Evolutionary conservation across 805 yeast species (phyloP).

Genomic region (Sugiyamaella marilandica): DNA sequence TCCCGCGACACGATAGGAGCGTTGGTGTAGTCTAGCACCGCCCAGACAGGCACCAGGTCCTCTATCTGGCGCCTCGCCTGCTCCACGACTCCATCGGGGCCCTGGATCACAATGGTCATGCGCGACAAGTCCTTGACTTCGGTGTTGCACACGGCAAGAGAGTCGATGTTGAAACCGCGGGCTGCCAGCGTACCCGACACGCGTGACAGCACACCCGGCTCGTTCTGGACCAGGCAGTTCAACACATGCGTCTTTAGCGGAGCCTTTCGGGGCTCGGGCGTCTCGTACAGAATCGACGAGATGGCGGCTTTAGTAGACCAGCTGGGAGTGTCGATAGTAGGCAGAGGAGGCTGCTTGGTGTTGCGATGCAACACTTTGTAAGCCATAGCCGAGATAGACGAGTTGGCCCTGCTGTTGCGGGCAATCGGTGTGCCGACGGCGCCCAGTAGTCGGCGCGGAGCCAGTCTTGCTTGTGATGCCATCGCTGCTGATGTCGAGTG

Average conservation of each 20-base stretch:
- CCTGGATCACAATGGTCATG: constrained; percentile 92
- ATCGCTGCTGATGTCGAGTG: background rate
- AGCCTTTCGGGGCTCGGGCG: constrained; percentile 55
- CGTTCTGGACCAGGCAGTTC: constrained; percentile 96
- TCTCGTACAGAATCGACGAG: constrained; percentile 89
- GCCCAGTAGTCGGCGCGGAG: background rate
- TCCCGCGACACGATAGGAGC: constrained; percentile 90
- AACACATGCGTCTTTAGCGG: constrained; percentile 82
- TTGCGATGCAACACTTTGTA: constrained; percentile 88
- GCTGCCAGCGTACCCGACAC: constrained; percentile 96
- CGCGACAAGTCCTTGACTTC: constrained; percentile 92
- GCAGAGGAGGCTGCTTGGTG: constrained; percentile 82
- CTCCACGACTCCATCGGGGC: constrained; percentile 93
- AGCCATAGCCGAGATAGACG: constrained; percentile 88
- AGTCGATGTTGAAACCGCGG: constrained; percentile 96
- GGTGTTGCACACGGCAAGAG: constrained; percentile 92
- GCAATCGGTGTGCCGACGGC: background rate
- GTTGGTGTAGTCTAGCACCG: constrained; percentile 89
- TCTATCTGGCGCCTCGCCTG: constrained; percentile 98
- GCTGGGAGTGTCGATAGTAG: constrained; percentile 85
- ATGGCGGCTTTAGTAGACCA: constrained; percentile 98
- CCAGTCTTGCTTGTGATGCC: background rate
- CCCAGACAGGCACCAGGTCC: constrained; percentile 96
- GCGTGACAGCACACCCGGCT: constrained; percentile 93
- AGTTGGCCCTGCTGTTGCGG: constrained; percentile 14